phyloP scores from a whole-genome alignment of 176 grass and related monocot species.

The Areca catechu region DNA sequence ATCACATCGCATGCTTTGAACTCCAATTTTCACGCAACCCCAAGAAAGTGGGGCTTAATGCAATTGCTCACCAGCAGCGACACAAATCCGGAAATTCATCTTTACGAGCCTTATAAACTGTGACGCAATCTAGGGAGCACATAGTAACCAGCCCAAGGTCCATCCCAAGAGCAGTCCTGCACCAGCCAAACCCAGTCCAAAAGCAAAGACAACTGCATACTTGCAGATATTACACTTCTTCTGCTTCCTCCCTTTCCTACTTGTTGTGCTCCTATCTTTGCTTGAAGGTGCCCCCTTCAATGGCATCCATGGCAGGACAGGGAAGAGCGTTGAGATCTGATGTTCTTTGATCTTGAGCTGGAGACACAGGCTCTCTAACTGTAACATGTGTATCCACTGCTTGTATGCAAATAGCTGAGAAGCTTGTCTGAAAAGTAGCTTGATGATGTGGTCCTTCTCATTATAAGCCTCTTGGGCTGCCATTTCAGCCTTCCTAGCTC shows the following conservation, averaged over 20 bases:
- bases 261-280: constrained; percentile 15
- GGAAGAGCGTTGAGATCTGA: constrained; percentile 51
- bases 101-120: not conserved
- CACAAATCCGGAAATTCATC: not conserved
- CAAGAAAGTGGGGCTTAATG: too few relatives aligned
- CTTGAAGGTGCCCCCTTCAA: constrained; percentile 23
- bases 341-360: constrained; percentile 62
- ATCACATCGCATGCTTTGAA: too few relatives aligned
- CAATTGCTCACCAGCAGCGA: too few relatives aligned
- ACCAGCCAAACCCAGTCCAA: constrained; percentile 68
- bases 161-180: constrained; percentile 86
- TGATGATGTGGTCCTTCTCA: constrained; percentile 85
- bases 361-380: constrained; percentile 81
- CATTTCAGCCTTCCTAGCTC: constrained; percentile 77
- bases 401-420: constrained; percentile 80
- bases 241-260: constrained; percentile 40
- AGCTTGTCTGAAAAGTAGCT: constrained; percentile 71
- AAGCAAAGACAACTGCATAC: constrained; percentile 39
- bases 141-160: constrained; percentile 72
- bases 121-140: constrained; percentile 19
- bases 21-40: too few relatives aligned
- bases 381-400: constrained; percentile 85
- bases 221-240: constrained; percentile 25
- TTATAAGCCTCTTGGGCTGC: constrained; percentile 61
- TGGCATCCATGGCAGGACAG: constrained; percentile 45